Evolutionary conservation across 768 basidiomycete genomes (phyloP), one percentile per base, ranked within the genome.

Genomic region (Galerina marginata): DNA sequence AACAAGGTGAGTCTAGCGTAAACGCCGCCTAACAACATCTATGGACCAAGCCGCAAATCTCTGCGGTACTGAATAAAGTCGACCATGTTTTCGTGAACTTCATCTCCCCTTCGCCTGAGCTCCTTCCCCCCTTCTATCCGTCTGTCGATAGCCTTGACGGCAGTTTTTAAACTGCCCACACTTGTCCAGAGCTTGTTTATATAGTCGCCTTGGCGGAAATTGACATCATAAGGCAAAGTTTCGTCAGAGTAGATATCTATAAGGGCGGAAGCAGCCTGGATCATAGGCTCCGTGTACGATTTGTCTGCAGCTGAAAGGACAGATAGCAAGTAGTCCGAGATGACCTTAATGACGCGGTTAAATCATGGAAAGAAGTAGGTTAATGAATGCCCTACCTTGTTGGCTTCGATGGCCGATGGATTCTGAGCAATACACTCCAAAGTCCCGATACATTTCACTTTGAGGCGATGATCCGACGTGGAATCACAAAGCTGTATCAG

Each of bases 211-310:
- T 87, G 76, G 44, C 86, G 82, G 78, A 95, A 95, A 71, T 93
- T 93, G 58, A 86, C 69, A 70, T 98, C 95, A 69, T 92, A 95
- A 0, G 89, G 82, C 55, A 86, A 72, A 7, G 74, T 81, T 74
- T 98, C 95, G 75, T 98, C 95, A 3, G 95, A 93, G 72, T 91
- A 98, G 53, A 96, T 93, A 71, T 97, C 95, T 59, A 97, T 92
- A 46, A 97, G 78, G 25, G 91, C 91, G 12, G 95, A 93, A 9
- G 84, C 79, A 1, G 86, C 86, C 67, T 95, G 92, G 25, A 97
- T 81, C 54, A 91, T 78, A 0, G 90, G 83, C 70, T 95, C 93
- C 0, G 85, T 83, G 55, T 80, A 78, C 1, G 79, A 70, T 0
- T 71, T 67, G 4, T 73, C 66, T 4, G 74, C 64, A 2, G 78